These are phyloP conservation scores for Suillus variegatus DNA, from an alignment of 768 basidiomycete species.

Conservation along the genomic window DNA sequence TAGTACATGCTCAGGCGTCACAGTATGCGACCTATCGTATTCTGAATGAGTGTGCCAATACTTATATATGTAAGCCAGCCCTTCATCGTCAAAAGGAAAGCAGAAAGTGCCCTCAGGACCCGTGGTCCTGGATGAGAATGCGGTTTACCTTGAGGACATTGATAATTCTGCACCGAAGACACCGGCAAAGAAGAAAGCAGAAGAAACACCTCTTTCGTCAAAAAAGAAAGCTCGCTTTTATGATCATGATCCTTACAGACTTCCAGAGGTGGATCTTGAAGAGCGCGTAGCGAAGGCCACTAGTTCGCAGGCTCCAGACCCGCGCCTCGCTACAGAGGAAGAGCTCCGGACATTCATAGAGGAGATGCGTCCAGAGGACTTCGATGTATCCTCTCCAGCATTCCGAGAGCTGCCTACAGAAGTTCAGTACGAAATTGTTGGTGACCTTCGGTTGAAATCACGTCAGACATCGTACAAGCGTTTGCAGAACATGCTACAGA, in stretches of 20 bases:
- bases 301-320: conserved; percentile 68
- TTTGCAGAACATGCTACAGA: conserved; percentile 85
- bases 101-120: conserved; percentile 46
- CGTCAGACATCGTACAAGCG: conserved; percentile 93
- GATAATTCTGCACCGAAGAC: conserved; percentile 55
- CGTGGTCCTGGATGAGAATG: conserved; percentile 64
- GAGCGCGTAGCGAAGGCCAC: conserved; percentile 63
- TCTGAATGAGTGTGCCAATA: neutral
- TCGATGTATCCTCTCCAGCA: conserved; percentile 86
- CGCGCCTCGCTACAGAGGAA: conserved; percentile 93
- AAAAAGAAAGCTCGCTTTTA: conserved; percentile 64
- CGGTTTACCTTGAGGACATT: conserved; percentile 90
- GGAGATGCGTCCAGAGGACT: conserved; percentile 93
- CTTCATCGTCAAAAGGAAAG: conserved; percentile 41
- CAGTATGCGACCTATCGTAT: conserved; percentile 36
- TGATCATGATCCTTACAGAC: conserved; percentile 89
- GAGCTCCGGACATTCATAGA: conserved; percentile 93
- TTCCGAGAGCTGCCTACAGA: conserved; percentile 94
- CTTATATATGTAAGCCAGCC: conserved; percentile 14
- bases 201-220: conserved; percentile 45
- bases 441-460: conserved; percentile 92
- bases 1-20: conserved; percentile 56
- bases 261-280: conserved; percentile 81
- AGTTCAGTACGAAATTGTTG: conserved; percentile 97
- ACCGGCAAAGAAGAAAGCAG: conserved; percentile 35